Base-by-base conservation (phyloP, 2,329 filamentous ascomycete genomes). In the Colletotrichum noveboracense region DNA sequence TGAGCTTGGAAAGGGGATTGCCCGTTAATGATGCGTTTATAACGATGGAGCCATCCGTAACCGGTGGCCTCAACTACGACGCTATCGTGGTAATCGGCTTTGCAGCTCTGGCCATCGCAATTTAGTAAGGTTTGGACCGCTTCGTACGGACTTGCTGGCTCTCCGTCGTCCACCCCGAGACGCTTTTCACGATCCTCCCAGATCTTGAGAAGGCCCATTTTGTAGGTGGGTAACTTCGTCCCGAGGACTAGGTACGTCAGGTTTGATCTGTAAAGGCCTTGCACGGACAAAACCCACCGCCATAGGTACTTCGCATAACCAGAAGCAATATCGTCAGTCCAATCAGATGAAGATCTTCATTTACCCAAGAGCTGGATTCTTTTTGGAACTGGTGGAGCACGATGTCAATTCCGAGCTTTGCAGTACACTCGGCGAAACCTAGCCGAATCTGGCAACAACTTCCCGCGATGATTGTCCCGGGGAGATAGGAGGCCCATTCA, bases 1-100 rank as follows among this genome's bases (percentile, higher is more conserved):
- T 0, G 4, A 52, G n/a, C 0, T 52, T 52, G 0, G 0, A 52
- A 52, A 0, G 6, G n/a, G 3, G 5, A 13, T 13, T 0, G n/a
- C 10, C n/a, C n/a, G 10, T 12, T 13, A 13, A 52, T 21, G n/a
- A 52, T 1, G n/a, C n/a, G n/a, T 21, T 52, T 52, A 13, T 52
- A 21, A 7, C 43, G n/a, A 21, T 3, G n/a, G 43, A 52, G 43
- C 18, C 18, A 43, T 10, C n/a, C 6, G 16, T 48, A 13, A 7
- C 0, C 43, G 6, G 10, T 13, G 43, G 43, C n/a, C 13, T 52
- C n/a, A 12, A 52, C 3, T 2, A 52, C 43, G n/a, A 52, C n/a
- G 43, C 43, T n/a, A 13, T 21, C 43, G 43, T 52, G 18, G 43
- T 13, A 52, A 13, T 52, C 43, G n/a, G 10, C 43, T 13, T 2